Evolutionary conservation across 1,284 basidiomycete genomes (phyloP).

Genomic region (Neonothopanus nambi): DNA sequence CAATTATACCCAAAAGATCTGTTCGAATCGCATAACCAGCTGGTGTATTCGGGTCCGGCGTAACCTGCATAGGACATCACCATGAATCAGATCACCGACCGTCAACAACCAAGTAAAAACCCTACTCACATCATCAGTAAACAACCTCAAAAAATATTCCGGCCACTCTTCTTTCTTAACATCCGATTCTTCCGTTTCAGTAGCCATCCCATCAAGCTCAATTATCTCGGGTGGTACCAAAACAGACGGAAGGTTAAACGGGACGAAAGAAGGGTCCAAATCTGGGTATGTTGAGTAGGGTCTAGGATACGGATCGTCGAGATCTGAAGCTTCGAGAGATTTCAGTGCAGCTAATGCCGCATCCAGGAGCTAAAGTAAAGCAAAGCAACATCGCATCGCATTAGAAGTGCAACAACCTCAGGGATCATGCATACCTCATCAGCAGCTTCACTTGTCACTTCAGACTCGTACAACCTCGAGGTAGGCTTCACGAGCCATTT

Average conservation of each 20-base stretch:
- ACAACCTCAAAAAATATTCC: constrained; percentile 70
- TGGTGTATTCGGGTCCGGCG: constrained; percentile 73
- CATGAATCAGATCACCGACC: not conserved
- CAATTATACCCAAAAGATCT: constrained; percentile 79
- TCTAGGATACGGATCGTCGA: constrained; percentile 52
- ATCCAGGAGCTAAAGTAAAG: constrained; percentile 64
- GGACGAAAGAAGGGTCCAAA: constrained; percentile 44
- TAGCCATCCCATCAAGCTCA: constrained; percentile 69
- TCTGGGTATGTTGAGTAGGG: constrained; percentile 60
- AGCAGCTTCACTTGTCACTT: constrained; percentile 43
- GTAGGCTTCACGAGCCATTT: constrained; percentile 67
- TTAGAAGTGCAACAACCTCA: constrained; percentile 5
- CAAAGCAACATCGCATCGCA: no score
- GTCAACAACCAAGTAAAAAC: not conserved
- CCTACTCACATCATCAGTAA: constrained; percentile 70
- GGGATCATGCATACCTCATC: constrained; percentile 52
- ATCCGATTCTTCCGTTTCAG: constrained; percentile 58
- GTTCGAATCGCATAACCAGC: constrained; percentile 81
- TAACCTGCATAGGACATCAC: constrained; percentile 50
- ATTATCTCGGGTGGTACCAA: constrained; percentile 88
- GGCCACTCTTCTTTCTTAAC: constrained; percentile 82
- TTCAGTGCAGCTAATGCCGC: constrained; percentile 58
- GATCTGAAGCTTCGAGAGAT: constrained; percentile 55
- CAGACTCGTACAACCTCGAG: constrained; percentile 47
- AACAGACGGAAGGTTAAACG: constrained; percentile 75